Conservation (phyloP, 257 asterid species). For the Voacanga thouarsii region DNA sequence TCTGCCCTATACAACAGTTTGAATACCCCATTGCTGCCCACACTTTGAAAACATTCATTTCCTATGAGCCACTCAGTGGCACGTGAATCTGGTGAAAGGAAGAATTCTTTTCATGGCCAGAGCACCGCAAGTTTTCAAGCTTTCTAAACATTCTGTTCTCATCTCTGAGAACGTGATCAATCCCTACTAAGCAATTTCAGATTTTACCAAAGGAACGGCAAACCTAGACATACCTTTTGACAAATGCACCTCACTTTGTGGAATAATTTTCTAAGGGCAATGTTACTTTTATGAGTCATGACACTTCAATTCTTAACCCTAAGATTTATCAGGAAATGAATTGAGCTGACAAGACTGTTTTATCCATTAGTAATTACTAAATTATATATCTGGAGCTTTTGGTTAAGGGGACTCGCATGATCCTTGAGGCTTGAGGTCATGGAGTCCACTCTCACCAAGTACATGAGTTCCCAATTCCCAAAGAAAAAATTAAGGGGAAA, state of each 20-base stretch:
- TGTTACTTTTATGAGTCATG: background rate
- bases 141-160: background rate
- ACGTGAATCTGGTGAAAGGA: background rate
- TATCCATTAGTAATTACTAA: background rate
- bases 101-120: background rate
- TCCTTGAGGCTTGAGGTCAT: background rate
- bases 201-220: background rate
- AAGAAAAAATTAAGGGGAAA: background rate
- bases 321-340: background rate
- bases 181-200: background rate
- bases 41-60: background rate
- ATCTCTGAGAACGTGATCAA: background rate
- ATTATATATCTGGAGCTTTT: background rate
- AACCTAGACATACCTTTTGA: background rate
- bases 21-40: background rate
- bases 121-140: background rate
- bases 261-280: background rate
- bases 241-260: background rate
- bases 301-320: background rate
- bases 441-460: background rate
- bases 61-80: background rate
- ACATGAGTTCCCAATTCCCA: background rate
- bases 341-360: background rate
- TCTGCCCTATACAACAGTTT: background rate
- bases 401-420: background rate